A percentile compares a stretch with the other conserved stretches of the same genome.
These are phyloP conservation scores for Musa acuminata DNA, from an alignment of 176 grass and related monocot genomes.

Conservation along the genomic window DNA sequence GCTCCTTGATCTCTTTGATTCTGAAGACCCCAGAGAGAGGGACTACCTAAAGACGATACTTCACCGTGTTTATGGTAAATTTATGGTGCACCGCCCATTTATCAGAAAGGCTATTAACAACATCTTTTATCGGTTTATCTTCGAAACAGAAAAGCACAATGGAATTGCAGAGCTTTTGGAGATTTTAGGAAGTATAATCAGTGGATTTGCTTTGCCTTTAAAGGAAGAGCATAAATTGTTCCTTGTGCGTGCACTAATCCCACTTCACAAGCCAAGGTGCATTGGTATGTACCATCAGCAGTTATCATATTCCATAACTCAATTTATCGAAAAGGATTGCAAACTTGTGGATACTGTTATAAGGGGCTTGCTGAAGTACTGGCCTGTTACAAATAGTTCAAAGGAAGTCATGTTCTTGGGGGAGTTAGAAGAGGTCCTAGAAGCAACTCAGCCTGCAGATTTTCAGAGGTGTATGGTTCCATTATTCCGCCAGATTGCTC, in stretches of 20 bases:
- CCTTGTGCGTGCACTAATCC: conserved; percentile 21
- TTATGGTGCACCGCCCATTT: conserved; percentile 29
- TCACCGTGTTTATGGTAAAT: conserved; percentile 24
- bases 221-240: conserved; percentile 27
- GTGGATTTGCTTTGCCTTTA: conserved; percentile 24
- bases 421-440: conserved; percentile 25
- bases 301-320: conserved; percentile 28
- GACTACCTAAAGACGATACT: conserved; percentile 25
- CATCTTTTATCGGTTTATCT: conserved; percentile 23
- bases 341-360: conserved; percentile 22
- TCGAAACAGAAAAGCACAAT: conserved; percentile 23
- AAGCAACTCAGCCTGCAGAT: conserved; percentile 26
- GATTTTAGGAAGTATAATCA: conserved; percentile 27
- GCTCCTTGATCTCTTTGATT: conserved; percentile 29
- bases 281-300: conserved; percentile 22
- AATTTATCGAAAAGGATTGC: conserved; percentile 29
- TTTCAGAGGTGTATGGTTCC: conserved; percentile 26
- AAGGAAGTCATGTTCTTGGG: conserved; percentile 30
- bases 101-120: conserved; percentile 29
- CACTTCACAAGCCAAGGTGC: conserved; percentile 27
- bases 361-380: conserved; percentile 27
- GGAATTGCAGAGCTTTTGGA: conserved; percentile 25
- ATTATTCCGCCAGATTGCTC: conserved; percentile 18
- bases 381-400: conserved; percentile 28
- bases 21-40: conserved; percentile 32